Conservation (phyloP, 1,139 yeast species). For the Nakaseomyces sp. region DNA sequence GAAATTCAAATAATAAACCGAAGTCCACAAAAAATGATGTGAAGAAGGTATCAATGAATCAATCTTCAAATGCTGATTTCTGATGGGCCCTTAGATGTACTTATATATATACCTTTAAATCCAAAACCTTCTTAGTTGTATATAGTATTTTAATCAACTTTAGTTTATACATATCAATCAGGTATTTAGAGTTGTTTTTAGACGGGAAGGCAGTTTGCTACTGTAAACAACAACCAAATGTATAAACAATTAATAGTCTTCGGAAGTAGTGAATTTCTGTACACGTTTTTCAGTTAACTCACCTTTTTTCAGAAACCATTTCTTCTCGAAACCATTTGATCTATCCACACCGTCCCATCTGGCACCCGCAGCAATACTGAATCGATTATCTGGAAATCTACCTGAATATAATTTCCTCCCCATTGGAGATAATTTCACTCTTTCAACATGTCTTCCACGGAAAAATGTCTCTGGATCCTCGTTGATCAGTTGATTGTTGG, state of each 20-base stretch:
- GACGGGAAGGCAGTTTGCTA: too few relatives aligned
- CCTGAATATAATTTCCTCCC: constrained; percentile 40
- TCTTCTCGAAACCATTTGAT: constrained; percentile 78
- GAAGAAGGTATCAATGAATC: not conserved
- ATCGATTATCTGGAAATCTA: constrained; percentile 62
- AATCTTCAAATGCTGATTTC: not conserved
- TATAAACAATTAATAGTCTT: not conserved
- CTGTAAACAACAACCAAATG: too few relatives aligned
- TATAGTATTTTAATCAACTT: too few relatives aligned
- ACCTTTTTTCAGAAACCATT: constrained; percentile 48
- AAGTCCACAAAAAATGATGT: constrained; percentile 1
- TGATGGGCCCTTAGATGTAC: not conserved
- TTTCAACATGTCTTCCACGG: constrained; percentile 9
- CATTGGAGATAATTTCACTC: constrained; percentile 25
- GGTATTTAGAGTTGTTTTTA: too few relatives aligned
- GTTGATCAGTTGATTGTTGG: not conserved
- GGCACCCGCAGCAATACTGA: constrained; percentile 66
- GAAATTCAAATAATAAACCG: not conserved
- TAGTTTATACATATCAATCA: too few relatives aligned
- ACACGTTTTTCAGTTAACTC: constrained; percentile 26
- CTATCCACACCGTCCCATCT: constrained; percentile 94
- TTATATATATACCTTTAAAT: not conserved
- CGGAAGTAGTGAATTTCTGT: constrained; percentile 1
- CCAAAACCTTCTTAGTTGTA: too few relatives aligned
- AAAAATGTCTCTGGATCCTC: constrained; percentile 64